phyloP scores from a whole-genome alignment of 139 green algal species.

The Diplosphaera chodatii region DNA sequence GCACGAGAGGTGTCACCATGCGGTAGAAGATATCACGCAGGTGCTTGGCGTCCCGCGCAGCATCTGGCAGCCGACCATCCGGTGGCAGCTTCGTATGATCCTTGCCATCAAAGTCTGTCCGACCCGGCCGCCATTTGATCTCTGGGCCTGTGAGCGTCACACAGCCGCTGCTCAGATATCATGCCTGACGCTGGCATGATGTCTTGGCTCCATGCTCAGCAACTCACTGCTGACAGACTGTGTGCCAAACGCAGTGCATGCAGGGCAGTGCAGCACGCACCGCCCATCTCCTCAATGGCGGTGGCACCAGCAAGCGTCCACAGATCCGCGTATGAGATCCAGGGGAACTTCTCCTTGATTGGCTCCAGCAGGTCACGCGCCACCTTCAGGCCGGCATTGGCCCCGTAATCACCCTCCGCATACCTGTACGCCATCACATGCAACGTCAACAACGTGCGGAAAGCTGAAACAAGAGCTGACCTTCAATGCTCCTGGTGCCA shows the following conservation, averaged over 20 bases:
- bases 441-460: too few species aligned
- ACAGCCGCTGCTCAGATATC: too few species aligned
- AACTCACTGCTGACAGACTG: neutral
- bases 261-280: slow-evolving; percentile 5
- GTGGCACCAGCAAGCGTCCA: slow-evolving; percentile 79
- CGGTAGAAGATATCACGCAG: slow-evolving; percentile 82
- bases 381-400: slow-evolving; percentile 75
- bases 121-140: slow-evolving; percentile 69
- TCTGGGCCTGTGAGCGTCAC: slow-evolving; percentile 59
- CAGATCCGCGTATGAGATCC: slow-evolving; percentile 65
- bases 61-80: slow-evolving; percentile 79
- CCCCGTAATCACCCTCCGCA: slow-evolving; percentile 57
- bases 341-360: slow-evolving; percentile 60
- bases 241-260: too few species aligned
- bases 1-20: too few species aligned
- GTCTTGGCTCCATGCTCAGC: neutral
- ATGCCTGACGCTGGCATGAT: too few species aligned
- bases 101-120: slow-evolving; percentile 44
- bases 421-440: slow-evolving; percentile 53
- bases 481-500: too few species aligned
- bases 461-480: too few species aligned
- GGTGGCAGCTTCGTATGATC: slow-evolving; percentile 36
- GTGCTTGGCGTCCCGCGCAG: slow-evolving; percentile 53
- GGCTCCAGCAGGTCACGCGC: slow-evolving; percentile 78
- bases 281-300: slow-evolving; percentile 72